A percentile compares a stretch with the other conserved stretches of the same genome.
phyloP scores from a whole-genome alignment of 2,329 filamentous ascomycete species.

The Stemphylium vesicarium region DNA sequence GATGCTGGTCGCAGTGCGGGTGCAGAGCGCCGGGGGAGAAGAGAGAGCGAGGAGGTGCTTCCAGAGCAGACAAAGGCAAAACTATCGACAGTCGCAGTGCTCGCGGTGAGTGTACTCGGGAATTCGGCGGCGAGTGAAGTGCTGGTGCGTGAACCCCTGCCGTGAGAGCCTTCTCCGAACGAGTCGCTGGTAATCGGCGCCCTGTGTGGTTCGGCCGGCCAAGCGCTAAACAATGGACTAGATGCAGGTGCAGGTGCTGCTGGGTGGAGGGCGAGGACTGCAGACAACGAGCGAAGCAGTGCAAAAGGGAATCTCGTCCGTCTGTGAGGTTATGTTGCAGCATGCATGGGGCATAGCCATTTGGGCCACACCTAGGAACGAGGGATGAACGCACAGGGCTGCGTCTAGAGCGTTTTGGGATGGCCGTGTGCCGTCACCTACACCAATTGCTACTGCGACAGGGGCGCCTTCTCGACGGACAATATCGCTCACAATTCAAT shows the following conservation, averaged over 20 bases:
- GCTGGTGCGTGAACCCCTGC: conserved; percentile 28
- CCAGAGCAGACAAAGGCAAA: conserved; percentile 10
- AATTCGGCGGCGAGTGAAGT: conserved; percentile 14
- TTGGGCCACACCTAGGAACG: conserved; percentile 18
- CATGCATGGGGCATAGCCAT: conserved; percentile 14
- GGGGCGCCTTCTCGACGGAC: conserved; percentile 19
- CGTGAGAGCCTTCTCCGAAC: conserved; percentile 18
- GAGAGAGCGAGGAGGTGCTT: conserved; percentile 1
- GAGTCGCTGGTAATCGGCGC: conserved; percentile 18
- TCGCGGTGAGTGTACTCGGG: conserved; percentile 14
- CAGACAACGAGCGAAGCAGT: conserved; percentile 8
- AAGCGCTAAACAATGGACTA: conserved; percentile 12
- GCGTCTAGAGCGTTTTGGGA: conserved; percentile 20
- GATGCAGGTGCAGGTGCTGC: conserved; percentile 5
- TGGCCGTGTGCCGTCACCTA: conserved; percentile 11
- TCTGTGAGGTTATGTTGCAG: conserved; percentile 8
- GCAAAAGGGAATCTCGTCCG: conserved; percentile 4
- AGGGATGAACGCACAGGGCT: conserved; percentile 25
- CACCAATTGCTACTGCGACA: conserved; percentile 15
- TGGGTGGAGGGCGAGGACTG: conserved; percentile 1
- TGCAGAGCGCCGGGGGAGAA: neutral
- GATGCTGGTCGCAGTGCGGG: conserved; percentile 3
- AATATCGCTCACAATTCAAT: conserved; percentile 12
- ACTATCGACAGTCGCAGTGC: neutral
- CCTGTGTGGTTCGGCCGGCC: conserved; percentile 17